Evolutionary conservation across 1,139 yeast species (phyloP).

Genomic region (Scheffersomyces lignicola): DNA sequence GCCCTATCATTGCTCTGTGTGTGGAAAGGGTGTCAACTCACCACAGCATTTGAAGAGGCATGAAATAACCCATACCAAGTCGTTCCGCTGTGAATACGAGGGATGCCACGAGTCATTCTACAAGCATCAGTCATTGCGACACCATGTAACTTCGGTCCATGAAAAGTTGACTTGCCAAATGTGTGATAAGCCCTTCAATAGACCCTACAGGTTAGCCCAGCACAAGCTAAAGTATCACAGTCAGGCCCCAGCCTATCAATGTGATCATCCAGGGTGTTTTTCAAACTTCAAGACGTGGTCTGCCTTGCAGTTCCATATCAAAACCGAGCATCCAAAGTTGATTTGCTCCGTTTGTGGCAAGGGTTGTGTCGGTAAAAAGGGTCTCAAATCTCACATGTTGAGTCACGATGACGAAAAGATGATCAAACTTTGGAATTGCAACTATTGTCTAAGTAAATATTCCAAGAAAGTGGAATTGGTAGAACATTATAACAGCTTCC

Average conservation of each 20-base stretch:
- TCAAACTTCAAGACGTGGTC: constrained; percentile 72
- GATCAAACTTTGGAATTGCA: constrained; percentile 64
- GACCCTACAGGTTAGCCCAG: constrained; percentile 61
- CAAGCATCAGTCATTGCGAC: constrained; percentile 76
- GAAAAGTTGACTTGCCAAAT: constrained; percentile 53
- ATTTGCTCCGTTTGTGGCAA: constrained; percentile 69
- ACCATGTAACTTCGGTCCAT: constrained; percentile 69
- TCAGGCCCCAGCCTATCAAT: constrained; percentile 55
- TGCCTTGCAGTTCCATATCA: constrained; percentile 69
- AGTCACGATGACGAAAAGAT: constrained; percentile 52
- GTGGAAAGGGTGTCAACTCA: constrained; percentile 84
- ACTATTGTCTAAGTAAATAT: constrained; percentile 43
- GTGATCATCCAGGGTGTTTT: constrained; percentile 63
- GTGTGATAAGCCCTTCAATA: constrained; percentile 58
- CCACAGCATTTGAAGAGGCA: constrained; percentile 83
- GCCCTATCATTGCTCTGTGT: constrained; percentile 72
- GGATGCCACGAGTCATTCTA: constrained; percentile 69
- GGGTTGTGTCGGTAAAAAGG: constrained; percentile 72
- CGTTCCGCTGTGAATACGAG: constrained; percentile 61
- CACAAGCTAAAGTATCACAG: constrained; percentile 65
- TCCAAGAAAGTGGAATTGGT: constrained; percentile 36
- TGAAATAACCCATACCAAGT: constrained; percentile 72
- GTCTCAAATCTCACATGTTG: constrained; percentile 70
- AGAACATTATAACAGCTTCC: constrained; percentile 44
- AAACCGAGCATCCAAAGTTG: constrained; percentile 70